Conservation (phyloP, 2,329 filamentous ascomycete genomes). For the Neofusicoccum parvum region DNA sequence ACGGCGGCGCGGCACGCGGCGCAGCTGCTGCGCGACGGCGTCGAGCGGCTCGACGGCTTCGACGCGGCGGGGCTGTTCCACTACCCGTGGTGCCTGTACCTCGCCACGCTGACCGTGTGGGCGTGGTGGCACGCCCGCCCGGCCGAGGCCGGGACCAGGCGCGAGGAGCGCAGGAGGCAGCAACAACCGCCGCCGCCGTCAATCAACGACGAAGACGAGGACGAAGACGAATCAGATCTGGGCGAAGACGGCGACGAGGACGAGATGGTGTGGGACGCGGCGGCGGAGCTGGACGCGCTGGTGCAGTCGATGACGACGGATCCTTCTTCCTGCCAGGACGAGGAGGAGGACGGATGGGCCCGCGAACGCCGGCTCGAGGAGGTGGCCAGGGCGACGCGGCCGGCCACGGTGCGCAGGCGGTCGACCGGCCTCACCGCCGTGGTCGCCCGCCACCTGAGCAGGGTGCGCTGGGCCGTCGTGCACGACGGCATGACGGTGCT, state of each 20-base stretch:
- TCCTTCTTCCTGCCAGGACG: slow-evolving; percentile 27
- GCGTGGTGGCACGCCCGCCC: slow-evolving; percentile 53
- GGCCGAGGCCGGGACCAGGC: no score
- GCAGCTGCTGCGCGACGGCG: slow-evolving; percentile 53
- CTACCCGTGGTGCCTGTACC: slow-evolving; percentile 64
- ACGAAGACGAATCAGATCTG: no score
- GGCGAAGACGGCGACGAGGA: slow-evolving; percentile 37
- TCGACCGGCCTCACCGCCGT: slow-evolving; percentile 57
- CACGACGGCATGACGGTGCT: slow-evolving; percentile 64
- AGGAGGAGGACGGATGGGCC: background rate
- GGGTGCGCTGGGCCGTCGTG: slow-evolving; percentile 63
- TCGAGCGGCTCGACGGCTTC: slow-evolving; percentile 53
- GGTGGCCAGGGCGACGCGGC: background rate
- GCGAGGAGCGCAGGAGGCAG: no score
- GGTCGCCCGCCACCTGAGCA: slow-evolving; percentile 58
- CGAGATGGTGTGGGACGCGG: slow-evolving; percentile 55
- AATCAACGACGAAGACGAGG: slow-evolving; percentile 22
- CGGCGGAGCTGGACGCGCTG: slow-evolving; percentile 52
- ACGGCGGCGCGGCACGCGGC: slow-evolving; percentile 59
- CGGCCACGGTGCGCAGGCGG: slow-evolving; percentile 40
- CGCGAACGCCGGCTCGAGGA: background rate
- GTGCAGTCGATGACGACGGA: slow-evolving; percentile 43
- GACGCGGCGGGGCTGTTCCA: slow-evolving; percentile 60
- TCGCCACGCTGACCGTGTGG: slow-evolving; percentile 62
- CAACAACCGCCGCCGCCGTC: background rate